Evolutionary conservation across 2,329 filamentous ascomycete species (phyloP).

Genomic region (Tolypocladium tropicale): DNA sequence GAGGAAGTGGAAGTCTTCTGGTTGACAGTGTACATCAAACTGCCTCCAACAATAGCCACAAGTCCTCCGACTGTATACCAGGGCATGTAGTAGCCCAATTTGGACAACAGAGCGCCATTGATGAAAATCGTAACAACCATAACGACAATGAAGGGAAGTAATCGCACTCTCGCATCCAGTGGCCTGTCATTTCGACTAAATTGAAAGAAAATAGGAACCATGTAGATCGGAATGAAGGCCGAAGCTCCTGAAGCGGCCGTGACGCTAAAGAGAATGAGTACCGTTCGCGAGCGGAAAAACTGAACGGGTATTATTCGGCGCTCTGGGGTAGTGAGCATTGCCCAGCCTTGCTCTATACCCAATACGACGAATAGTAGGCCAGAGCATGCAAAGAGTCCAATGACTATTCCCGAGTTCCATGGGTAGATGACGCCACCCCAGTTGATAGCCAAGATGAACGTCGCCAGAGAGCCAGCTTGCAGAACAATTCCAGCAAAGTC

Average conservation of each 20-base stretch:
- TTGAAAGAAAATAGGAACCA: slow-evolving; percentile 39
- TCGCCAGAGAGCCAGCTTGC: slow-evolving; percentile 18
- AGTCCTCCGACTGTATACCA: slow-evolving; percentile 25
- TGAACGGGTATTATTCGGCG: slow-evolving; percentile 35
- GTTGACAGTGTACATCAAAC: slow-evolving; percentile 16
- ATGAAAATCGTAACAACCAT: slow-evolving; percentile 21
- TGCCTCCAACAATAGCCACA: slow-evolving; percentile 20
- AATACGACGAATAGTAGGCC: slow-evolving; percentile 29
- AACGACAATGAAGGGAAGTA: slow-evolving; percentile 29
- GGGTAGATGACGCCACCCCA: slow-evolving; percentile 33
- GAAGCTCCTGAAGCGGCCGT: slow-evolving; percentile 14
- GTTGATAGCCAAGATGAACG: slow-evolving; percentile 36
- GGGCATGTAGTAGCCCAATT: slow-evolving; percentile 26
- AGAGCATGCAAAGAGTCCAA: slow-evolving; percentile 32
- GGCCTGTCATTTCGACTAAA: slow-evolving; percentile 30
- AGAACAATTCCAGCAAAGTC: slow-evolving; percentile 34
- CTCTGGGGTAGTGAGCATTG: slow-evolving; percentile 7
- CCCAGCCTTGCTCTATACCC: slow-evolving; percentile 30
- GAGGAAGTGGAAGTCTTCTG: slow-evolving; percentile 1
- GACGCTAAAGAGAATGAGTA: slow-evolving; percentile 30
- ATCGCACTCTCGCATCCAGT: slow-evolving; percentile 24
- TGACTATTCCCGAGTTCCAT: slow-evolving; percentile 32
- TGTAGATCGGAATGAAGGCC: slow-evolving; percentile 28
- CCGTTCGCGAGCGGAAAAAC: slow-evolving; percentile 25
- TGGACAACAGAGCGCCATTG: slow-evolving; percentile 24